These are phyloP conservation scores for Arthrinium phaeospermum DNA, from an alignment of 2,329 filamentous ascomycete species.

Conservation along the genomic window DNA sequence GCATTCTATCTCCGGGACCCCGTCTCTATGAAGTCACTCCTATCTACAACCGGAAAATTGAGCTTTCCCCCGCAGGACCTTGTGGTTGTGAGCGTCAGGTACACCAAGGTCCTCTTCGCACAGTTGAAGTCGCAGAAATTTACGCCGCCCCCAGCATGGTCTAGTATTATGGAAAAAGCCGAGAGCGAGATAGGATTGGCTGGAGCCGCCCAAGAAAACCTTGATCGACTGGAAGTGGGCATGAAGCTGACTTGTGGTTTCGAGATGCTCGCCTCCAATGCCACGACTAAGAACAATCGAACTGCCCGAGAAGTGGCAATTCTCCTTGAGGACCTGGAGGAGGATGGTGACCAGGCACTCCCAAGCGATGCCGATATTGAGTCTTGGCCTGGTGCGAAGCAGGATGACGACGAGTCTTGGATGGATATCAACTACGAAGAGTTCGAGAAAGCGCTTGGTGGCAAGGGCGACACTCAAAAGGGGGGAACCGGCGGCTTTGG, in stretches of 20 bases:
- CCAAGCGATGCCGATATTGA: slow-evolving; percentile 77
- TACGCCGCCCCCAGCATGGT: slow-evolving; percentile 63
- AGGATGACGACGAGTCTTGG: slow-evolving; percentile 89
- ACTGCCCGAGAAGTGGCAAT: slow-evolving; percentile 77
- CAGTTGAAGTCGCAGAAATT: slow-evolving; percentile 90
- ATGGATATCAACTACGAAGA: slow-evolving; percentile 90
- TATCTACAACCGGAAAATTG: slow-evolving; percentile 59
- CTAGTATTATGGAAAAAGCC: slow-evolving; percentile 39
- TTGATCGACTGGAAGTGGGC: slow-evolving; percentile 67
- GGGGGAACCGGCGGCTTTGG: slow-evolving; percentile 57
- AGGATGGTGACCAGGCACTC: slow-evolving; percentile 69
- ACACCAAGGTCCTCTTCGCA: slow-evolving; percentile 89
- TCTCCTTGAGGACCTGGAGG: slow-evolving; percentile 75
- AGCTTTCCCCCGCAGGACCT: slow-evolving; percentile 79
- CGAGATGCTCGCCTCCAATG: slow-evolving; percentile 79
- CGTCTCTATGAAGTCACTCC: slow-evolving; percentile 71
- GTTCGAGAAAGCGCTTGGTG: slow-evolving; percentile 79
- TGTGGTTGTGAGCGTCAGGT: slow-evolving; percentile 77
- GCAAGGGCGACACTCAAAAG: slow-evolving; percentile 43
- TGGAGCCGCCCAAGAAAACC: slow-evolving; percentile 34
- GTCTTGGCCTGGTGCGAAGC: slow-evolving; percentile 64
- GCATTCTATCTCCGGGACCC: slow-evolving; percentile 92
- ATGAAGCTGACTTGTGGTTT: slow-evolving; percentile 93
- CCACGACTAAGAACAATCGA: slow-evolving; percentile 70
- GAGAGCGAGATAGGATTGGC: slow-evolving; percentile 30